Base-by-base conservation (phyloP, 2,329 filamentous ascomycete species). In the Curvularia hawaiiensis region DNA sequence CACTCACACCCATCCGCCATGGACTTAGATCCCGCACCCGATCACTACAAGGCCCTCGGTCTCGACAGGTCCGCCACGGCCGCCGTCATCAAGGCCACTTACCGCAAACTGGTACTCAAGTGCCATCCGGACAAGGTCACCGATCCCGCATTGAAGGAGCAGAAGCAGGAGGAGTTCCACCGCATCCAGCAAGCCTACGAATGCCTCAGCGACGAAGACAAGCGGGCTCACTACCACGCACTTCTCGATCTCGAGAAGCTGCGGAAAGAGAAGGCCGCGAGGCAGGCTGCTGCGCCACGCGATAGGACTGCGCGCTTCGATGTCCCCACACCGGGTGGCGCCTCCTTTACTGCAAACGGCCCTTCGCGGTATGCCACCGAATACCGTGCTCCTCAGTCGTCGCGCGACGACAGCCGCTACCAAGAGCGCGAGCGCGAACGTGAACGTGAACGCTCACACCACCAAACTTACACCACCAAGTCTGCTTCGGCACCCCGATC, bases 171-270 rank as follows among this genome's bases (percentile, higher is more conserved):
- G 67, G 89, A 96, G 77, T 99, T 98, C 71, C 92, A 97, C 77
- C 88, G 87, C 74, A 91, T 98, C 33, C 93, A 97, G 76, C 87
- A 93, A 68, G 93, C 95, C 50, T 99, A 97, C 78, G 95, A 98
- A 77, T 82, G 95, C 30, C 85, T 99, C 59, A 90, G 87, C 70
- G 89, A 97, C 72, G 90, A 94, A 28, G 82, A 80, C 7, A 86
- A 88, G 72, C 83, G 91, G 58, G 78, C 81, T 57, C 87, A 88
- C 65, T 97, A 97, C 76, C 92, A 98, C 77, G 87, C 92, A 51
- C 84, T 88, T 72, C 82, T 89, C 60, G 86, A 83, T 68, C 76
- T 93, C 61, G 85, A 85, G 50, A 85, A 88, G 72, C 78, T 91
- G 68, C 84, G 84, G 72, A 86, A 78, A 61, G 82, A 87, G 64